Percentiles rank a stretch among this genome's conserved stretches.
Conservation (phyloP, 169 alveolate species). For the Babesia divergens region DNA sequence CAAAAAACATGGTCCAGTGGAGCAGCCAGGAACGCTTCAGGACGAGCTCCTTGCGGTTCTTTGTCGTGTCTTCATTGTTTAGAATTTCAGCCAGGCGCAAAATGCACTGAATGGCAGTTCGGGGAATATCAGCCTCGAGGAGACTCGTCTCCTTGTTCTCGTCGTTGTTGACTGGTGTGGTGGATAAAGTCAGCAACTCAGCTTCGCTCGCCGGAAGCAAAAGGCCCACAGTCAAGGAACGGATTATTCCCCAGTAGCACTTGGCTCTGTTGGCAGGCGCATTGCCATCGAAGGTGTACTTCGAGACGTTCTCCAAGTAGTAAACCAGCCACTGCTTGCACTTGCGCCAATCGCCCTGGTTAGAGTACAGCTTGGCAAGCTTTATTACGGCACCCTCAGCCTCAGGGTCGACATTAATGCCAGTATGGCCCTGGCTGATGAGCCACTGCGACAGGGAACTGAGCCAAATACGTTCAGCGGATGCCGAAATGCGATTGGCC, state of each 20-base stretch:
- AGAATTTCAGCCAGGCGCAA: slow-evolving; percentile 62
- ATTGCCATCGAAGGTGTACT: slow-evolving; percentile 68
- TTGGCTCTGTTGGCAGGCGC: slow-evolving; percentile 65
- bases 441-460: slow-evolving; percentile 72
- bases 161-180: slow-evolving; percentile 47
- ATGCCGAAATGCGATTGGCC: slow-evolving; percentile 62
- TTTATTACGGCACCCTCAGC: slow-evolving; percentile 65
- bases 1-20: slow-evolving; percentile 75
- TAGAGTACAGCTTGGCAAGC: slow-evolving; percentile 71
- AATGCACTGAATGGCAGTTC: slow-evolving; percentile 68
- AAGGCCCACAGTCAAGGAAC: slow-evolving; percentile 64
- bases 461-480: slow-evolving; percentile 67
- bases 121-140: slow-evolving; percentile 64
- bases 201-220: slow-evolving; percentile 51
- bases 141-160: slow-evolving; percentile 57
- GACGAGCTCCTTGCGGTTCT: slow-evolving; percentile 68
- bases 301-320: slow-evolving; percentile 70
- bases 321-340: slow-evolving; percentile 68
- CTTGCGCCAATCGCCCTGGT: slow-evolving; percentile 69
- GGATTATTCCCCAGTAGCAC: slow-evolving; percentile 79
- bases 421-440: slow-evolving; percentile 39
- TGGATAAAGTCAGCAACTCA: slow-evolving; percentile 45
- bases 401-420: slow-evolving; percentile 46
- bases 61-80: slow-evolving; percentile 64
- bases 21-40: slow-evolving; percentile 76